A percentile compares a stretch with the other conserved stretches of the same genome.
phyloP scores from a whole-genome alignment of 495 filamentous ascomycete species.

The Aspergillus kassunensis region DNA sequence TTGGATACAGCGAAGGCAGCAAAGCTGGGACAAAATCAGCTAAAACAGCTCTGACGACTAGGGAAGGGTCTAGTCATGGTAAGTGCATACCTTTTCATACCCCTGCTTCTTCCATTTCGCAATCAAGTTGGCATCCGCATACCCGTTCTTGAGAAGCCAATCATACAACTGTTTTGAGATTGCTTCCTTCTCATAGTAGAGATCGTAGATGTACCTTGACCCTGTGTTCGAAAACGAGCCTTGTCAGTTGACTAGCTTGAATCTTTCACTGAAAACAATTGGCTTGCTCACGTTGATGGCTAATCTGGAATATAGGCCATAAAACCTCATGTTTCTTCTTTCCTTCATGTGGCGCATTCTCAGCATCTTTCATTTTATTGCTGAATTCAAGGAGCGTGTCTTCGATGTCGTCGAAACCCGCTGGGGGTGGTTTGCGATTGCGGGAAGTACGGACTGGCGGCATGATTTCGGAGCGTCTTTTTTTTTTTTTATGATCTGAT shows the following conservation, averaged over 20 bases:
- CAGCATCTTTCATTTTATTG: slow-evolving; percentile 99
- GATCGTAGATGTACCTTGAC: slow-evolving; percentile 89
- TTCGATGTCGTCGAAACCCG: slow-evolving; percentile 94
- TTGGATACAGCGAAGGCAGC: slow-evolving; percentile 93
- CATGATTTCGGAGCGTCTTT: slow-evolving; percentile 52
- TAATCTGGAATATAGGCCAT: slow-evolving; percentile 98
- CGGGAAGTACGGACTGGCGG: slow-evolving; percentile 74
- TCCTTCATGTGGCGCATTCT: slow-evolving; percentile 71
- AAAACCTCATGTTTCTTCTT: slow-evolving; percentile 83
- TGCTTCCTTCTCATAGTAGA: slow-evolving; percentile 97
- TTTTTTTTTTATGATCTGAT: no score
- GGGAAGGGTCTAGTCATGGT: no score
- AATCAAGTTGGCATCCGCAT: slow-evolving; percentile 91
- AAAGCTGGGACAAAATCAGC: slow-evolving; percentile 63
- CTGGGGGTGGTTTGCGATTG: slow-evolving; percentile 86
- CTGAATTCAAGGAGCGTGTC: slow-evolving; percentile 91
- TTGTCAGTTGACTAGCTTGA: not conserved
- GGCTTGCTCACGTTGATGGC: slow-evolving; percentile 73
- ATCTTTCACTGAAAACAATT: not conserved
- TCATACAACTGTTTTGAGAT: slow-evolving; percentile 90
- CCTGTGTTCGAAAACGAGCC: slow-evolving; percentile 34
- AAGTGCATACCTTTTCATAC: slow-evolving; percentile 87
- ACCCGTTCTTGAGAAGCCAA: slow-evolving; percentile 93
- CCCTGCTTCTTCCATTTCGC: slow-evolving; percentile 99
- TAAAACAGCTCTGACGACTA: no score